Conservation (phyloP, 179 eudicot species). For the Heliamphora pulchella region DNA sequence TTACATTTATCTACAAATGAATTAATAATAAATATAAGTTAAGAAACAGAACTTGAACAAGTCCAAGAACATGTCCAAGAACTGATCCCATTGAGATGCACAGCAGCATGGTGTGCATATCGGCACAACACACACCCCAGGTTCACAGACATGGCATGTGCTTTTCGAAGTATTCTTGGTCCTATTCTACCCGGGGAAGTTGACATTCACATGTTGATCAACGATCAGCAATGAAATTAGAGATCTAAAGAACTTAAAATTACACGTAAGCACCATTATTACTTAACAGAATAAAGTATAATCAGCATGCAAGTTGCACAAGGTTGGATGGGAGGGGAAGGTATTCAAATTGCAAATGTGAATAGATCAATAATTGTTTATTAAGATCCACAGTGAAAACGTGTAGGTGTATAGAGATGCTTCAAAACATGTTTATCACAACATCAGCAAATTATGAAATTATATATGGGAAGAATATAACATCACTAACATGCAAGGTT, state of each 20-base stretch:
- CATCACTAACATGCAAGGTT: neutral
- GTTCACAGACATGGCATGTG: neutral
- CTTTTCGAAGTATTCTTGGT: neutral
- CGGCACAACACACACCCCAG: too few species aligned
- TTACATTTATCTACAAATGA: too few species aligned
- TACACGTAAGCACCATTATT: neutral
- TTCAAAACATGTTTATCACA: neutral
- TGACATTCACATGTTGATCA: neutral
- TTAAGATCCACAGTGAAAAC: neutral
- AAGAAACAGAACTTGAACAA: too few species aligned
- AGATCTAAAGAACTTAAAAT: neutral
- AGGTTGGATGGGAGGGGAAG: neutral
- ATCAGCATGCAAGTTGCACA: conserved; percentile 3
- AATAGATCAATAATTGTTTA: neutral
- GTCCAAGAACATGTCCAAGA: too few species aligned
- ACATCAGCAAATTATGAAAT: neutral
- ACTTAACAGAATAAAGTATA: conserved; percentile 8
- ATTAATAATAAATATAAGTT: too few species aligned
- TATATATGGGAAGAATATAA: neutral
- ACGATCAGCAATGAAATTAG: neutral
- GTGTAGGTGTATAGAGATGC: neutral
- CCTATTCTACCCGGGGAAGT: neutral
- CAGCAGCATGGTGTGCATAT: too few species aligned
- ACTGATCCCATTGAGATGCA: too few species aligned
- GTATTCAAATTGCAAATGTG: neutral